Evolutionary conservation across 2,329 filamentous ascomycete species (phyloP), one percentile per base, ranked within the genome.

Genomic region (Epichloe gansuensis): DNA sequence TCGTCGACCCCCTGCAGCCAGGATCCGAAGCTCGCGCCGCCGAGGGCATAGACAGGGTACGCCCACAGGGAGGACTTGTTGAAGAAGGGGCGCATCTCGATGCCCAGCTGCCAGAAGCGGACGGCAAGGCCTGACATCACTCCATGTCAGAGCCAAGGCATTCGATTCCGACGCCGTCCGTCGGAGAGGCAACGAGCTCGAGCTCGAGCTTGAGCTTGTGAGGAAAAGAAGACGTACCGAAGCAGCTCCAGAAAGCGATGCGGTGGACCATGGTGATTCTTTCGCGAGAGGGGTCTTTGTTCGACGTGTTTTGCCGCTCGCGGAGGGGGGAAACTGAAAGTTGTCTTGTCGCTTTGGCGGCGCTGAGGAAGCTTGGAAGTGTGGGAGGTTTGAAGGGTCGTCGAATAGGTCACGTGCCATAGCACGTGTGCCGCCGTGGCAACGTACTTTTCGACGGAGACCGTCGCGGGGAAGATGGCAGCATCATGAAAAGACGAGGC

Each of bases 51-150:
- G 61, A 91, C 72, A 51, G 93, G 93, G 74, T 95, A 98, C 49
- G 82, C 89, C 86, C 89, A 94, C 64, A 95, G 81, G 51, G 85
- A 86, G 66, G 85, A 77, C 64, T 78, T 81, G 72, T 85, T 84
- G 78, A 97, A 88, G 70, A 96, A 84, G 50, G 91, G 93, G 57
- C 90, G 89, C 89, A 95, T 95, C 75, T 98, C 89, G 68, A 98
- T 93, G 65, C 91, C 93, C 68, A 98, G 84, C 72, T 97, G 93
- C 88, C 90, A 96, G 71, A 93, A 80, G 63, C 91, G 87, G 66
- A 90, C 85, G 66, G 87, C 89, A 63, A 96, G 73, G 76, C 93
- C 93, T 98, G 62, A 62, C 54, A 48, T 31, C 5, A 13, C 1
- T 15, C 4, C 17, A 21, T 21, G 35, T 5, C 35, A 23, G 6